Conservation (phyloP, 352 stramenopile genomes). For the Globisporangium cylindrosporum region DNA sequence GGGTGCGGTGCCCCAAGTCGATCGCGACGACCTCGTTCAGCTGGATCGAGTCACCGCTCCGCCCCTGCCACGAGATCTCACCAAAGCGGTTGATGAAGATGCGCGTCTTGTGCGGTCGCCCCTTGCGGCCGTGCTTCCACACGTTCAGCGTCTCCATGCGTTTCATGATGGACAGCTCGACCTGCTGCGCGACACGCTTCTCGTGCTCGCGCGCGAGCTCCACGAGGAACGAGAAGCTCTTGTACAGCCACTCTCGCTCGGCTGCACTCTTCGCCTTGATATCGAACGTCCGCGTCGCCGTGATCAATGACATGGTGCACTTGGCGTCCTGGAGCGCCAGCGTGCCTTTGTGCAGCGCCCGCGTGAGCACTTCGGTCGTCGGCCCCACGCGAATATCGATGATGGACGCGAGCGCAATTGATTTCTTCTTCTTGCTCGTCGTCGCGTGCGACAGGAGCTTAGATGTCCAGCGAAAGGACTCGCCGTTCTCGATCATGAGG, state of each 20-base stretch:
- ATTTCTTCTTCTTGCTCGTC: constrained; percentile 62
- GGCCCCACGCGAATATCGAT: constrained; percentile 48
- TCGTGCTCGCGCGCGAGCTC: constrained; percentile 72
- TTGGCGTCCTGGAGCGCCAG: constrained; percentile 47
- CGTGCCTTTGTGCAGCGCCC: constrained; percentile 71
- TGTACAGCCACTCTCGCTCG: constrained; percentile 76
- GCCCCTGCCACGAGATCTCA: constrained; percentile 80
- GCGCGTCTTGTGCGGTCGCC: constrained; percentile 78
- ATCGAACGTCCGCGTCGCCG: constrained; percentile 68
- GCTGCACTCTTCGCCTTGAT: constrained; percentile 63
- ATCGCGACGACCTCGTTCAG: constrained; percentile 68
- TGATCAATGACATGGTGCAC: constrained; percentile 81
- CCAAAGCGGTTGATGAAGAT: constrained; percentile 81
- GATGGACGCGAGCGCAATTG: constrained; percentile 59
- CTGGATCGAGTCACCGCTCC: constrained; percentile 72
- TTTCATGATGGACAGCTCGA: constrained; percentile 84
- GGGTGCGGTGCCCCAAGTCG: constrained; percentile 53
- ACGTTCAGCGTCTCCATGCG: constrained; percentile 68
- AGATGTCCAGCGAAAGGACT: constrained; percentile 78
- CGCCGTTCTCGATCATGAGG: constrained; percentile 74
- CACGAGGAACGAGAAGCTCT: constrained; percentile 72
- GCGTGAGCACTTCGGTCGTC: constrained; percentile 59
- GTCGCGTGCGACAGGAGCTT: constrained; percentile 49
- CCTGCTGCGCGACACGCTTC: constrained; percentile 68
- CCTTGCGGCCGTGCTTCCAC: constrained; percentile 78